phyloP scores from a whole-genome alignment of 2,329 filamentous ascomycete species.

The Fusarium paranaense region DNA sequence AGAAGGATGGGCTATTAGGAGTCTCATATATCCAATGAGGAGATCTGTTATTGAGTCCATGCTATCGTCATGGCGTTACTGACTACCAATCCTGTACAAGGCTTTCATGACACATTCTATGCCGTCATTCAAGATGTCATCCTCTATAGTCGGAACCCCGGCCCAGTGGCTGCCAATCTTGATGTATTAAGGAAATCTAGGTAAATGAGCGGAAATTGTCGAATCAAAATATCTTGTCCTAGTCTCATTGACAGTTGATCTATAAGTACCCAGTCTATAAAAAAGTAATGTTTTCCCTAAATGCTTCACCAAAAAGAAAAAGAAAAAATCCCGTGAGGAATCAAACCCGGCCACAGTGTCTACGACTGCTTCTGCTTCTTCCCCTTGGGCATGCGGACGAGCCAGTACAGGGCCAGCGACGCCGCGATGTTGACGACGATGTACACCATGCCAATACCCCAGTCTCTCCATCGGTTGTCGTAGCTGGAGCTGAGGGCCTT shows the following conservation, averaged over 20 bases:
- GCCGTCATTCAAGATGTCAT: not conserved
- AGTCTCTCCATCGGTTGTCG: constrained; percentile 67
- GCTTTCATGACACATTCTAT: not conserved
- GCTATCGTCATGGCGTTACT: not conserved
- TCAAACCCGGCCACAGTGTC: not conserved
- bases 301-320: constrained; percentile 7
- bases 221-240: not conserved
- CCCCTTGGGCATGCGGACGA: constrained; percentile 55
- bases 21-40: not conserved
- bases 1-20: not conserved
- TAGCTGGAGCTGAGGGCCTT: constrained; percentile 57
- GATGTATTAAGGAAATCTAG: constrained; percentile 10
- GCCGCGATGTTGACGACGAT: constrained; percentile 64
- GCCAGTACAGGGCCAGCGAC: constrained; percentile 64
- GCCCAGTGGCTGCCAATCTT: not conserved
- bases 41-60: not conserved
- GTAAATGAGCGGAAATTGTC: not conserved
- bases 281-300: not conserved
- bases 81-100: not conserved
- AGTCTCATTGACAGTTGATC: constrained; percentile 1
- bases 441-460: constrained; percentile 67
- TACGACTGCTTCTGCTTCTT: constrained; percentile 40
- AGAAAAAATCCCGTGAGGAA: constrained; percentile 1
- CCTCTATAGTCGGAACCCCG: not conserved
- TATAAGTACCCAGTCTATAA: not conserved